These are phyloP conservation scores for Spergularia bocconei DNA, from an alignment of 148 eudicot species.

Conservation along the genomic window DNA sequence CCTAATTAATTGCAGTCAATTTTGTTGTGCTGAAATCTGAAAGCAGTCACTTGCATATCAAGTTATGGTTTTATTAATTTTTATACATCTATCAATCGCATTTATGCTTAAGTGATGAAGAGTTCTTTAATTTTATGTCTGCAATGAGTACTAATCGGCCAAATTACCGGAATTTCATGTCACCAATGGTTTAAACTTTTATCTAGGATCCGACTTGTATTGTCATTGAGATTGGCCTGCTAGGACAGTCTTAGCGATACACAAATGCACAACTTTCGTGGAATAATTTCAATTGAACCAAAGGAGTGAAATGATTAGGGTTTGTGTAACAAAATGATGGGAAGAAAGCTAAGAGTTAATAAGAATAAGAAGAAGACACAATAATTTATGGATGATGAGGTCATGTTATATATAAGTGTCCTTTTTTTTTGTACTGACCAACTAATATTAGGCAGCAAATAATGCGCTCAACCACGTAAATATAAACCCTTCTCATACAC, in stretches of 20 bases:
- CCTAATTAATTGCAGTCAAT: background rate
- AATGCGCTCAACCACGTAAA: slow-evolving; percentile 35
- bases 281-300: background rate
- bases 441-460: slow-evolving; percentile 38
- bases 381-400: slow-evolving; percentile 33
- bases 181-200: too few species aligned
- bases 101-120: slow-evolving; percentile 13
- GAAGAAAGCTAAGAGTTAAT: background rate
- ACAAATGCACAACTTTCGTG: background rate
- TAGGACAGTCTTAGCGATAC: too few species aligned
- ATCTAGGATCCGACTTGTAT: too few species aligned
- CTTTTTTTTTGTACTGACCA: slow-evolving; percentile 26
- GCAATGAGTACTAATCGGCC: too few species aligned
- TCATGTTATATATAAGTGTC: slow-evolving; percentile 30
- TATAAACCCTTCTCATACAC: slow-evolving; percentile 20
- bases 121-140: background rate
- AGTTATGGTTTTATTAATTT: background rate
- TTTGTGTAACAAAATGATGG: slow-evolving; percentile 10
- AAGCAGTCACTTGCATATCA: background rate
- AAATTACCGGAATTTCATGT: too few species aligned
- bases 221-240: too few species aligned
- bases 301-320: slow-evolving; percentile 13
- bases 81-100: background rate
- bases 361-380: slow-evolving; percentile 13
- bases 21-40: background rate